These are phyloP conservation scores for Xylona heveae DNA, from an alignment of 495 filamentous ascomycete genomes.

Conservation along the genomic window DNA sequence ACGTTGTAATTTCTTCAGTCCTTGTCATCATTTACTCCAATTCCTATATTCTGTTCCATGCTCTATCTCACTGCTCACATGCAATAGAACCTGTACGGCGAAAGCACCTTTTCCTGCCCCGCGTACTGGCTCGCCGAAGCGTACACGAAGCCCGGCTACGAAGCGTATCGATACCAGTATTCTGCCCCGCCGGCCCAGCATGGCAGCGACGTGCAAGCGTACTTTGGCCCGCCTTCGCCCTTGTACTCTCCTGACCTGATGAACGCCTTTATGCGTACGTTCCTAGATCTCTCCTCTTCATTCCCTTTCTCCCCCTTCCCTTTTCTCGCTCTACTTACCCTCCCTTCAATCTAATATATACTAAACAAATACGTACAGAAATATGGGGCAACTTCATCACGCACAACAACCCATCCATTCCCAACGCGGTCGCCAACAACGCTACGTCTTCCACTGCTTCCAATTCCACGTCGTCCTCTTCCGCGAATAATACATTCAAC, in stretches of 20 bases:
- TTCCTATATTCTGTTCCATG: too few species aligned
- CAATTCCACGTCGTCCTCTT: slow-evolving; percentile 2
- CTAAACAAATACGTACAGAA: slow-evolving; percentile 1
- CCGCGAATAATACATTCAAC: slow-evolving; percentile 2
- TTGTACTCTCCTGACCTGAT: slow-evolving; percentile 15
- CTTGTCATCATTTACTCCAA: slow-evolving; percentile 10
- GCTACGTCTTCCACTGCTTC: slow-evolving; percentile 7
- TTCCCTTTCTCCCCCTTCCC: too few species aligned
- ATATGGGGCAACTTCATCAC: slow-evolving; percentile 36
- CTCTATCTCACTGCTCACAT: too few species aligned
- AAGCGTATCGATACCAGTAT: slow-evolving; percentile 38
- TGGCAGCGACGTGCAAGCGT: slow-evolving; percentile 27
- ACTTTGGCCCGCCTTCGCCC: slow-evolving; percentile 20
- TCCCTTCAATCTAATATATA: too few species aligned
- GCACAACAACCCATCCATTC: slow-evolving; percentile 26
- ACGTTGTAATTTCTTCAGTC: slow-evolving; percentile 13
- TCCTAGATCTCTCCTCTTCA: not conserved
- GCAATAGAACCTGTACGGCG: slow-evolving; percentile 32
- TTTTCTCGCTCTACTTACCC: too few species aligned
- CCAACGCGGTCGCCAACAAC: slow-evolving; percentile 18
- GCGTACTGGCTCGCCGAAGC: slow-evolving; percentile 41
- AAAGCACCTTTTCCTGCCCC: slow-evolving; percentile 39
- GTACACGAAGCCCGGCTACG: slow-evolving; percentile 18
- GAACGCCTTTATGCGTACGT: slow-evolving; percentile 13
- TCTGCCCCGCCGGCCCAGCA: slow-evolving; percentile 36